Evolutionary conservation across 805 yeast species (phyloP), one percentile per base, ranked within the genome.

Genomic region (Kurtzmaniella fragi): DNA sequence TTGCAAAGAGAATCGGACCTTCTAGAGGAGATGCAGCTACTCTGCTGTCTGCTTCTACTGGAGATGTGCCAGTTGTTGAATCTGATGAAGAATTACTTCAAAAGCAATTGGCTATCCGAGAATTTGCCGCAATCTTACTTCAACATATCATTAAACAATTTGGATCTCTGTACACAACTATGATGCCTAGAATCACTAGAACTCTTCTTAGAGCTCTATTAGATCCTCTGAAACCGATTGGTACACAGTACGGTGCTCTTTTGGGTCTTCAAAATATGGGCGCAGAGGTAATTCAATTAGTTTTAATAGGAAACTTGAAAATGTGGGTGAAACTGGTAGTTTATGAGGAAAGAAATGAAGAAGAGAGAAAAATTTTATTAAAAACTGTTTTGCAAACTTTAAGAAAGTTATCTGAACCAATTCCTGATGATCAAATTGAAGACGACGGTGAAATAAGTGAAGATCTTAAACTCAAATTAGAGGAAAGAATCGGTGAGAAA

Each of bases 161-260:
- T 59, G 95, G 95, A 27, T 80, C 85, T 35, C 79, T 91, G 1
- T 90, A 91, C 57, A 81, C 91, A 16, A 84, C 97, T 1, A 71
- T 93, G 49, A 86, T 87, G 53, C 96, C 98, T 25, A 77, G 98
- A 48, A 91, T 93, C 3, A 89, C 97, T 5, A 75, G 99, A 57
- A 95, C 99, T 1, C 67, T 95, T 40, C 69, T 95, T 43, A 80
- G 95, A 53, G 97, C 97, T 0, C 84, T 95, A 48, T 69, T 93
- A 59, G 95, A 90, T 52, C 74, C 89, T 6, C 77, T 82, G 28
- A 81, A 84, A 49, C 89, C 95, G 0, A 71, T 82, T 12, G 95
- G 96, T 2, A 88, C 98, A 0, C 88, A 89, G 45, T 93, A 84
- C 52, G 99, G 99, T 29, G 82, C 97, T 4, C 74, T 95, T 25